These are phyloP conservation scores for Tremella mesenterica DNA, from an alignment of 768 basidiomycete species.

Conservation along the genomic window DNA sequence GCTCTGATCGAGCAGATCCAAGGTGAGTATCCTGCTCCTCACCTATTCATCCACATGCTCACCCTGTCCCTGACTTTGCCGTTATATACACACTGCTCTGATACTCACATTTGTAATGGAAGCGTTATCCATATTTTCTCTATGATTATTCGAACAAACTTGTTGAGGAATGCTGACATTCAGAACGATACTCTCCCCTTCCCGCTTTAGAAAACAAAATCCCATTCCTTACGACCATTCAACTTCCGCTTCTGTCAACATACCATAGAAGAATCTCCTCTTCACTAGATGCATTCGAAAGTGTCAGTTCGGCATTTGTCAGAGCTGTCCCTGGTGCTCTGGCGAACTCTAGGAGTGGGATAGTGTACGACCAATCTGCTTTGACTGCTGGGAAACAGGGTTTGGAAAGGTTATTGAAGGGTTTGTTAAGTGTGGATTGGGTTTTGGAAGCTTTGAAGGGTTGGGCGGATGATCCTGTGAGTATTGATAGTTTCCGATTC, in stretches of 20 bases:
- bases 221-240: conserved; percentile 73
- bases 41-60: no score
- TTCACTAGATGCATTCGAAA: conserved; percentile 89
- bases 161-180: background rate
- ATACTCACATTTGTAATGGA: no score
- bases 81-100: no score
- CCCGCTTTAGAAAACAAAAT: conserved; percentile 68
- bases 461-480: conserved; percentile 86
- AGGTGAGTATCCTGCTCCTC: no score
- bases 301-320: conserved; percentile 73
- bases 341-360: conserved; percentile 49
- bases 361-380: conserved; percentile 52
- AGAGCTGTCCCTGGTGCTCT: conserved; percentile 89
- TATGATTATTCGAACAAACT: background rate
- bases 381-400: conserved; percentile 79
- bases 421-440: conserved; percentile 69
- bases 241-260: conserved; percentile 69
- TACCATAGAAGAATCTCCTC: conserved; percentile 71
- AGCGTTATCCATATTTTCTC: background rate
- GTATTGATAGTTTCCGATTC: conserved; percentile 38
- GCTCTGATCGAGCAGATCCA: conserved; percentile 85
- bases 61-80: no score
- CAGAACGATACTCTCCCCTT: conserved; percentile 85
- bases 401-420: conserved; percentile 73
- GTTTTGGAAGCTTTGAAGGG: conserved; percentile 59